Evolutionary conservation across 345 rosid species (phyloP), one percentile per base, ranked within the genome.

Genomic region (Lepidium didymum): DNA sequence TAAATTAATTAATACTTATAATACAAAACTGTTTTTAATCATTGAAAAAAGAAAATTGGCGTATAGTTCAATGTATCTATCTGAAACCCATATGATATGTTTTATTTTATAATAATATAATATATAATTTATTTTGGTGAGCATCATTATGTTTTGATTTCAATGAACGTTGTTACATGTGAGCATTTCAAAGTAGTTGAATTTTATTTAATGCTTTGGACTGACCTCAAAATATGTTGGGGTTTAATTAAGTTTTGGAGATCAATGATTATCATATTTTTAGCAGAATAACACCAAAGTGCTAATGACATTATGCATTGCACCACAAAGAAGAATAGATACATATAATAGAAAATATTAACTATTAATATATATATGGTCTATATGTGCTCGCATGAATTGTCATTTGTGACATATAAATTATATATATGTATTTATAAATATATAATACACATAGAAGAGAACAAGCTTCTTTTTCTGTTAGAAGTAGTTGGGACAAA

Each of bases 1-100:
- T 55, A 59, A 58, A 14, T 62, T 34, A 10, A 19, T 19, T 19
- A 19, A 12, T 34, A 52, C 31, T 19, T 21, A 27, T 27, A 35
- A 18, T 10, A 18, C 5, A 47, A 12, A 52, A 37, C n/a, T 61
- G 41, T 31, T 56, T 29, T 13, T 38, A 73, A 56, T 73, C 44
- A 65, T 58, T 56, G 64, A 49, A 25, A 7, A 46, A 23, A 23
- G 21, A 31, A 37, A 56, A 56, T 38, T 2, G 27, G 65, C 37
- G 34, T 57, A 25, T 33, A 8, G 72, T 73, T 65, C 77, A 57
- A 57, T 73, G 77, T 51, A 73, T 73, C 61, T 49, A 50, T 35
- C 31, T 61, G 46, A 42, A 34, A 49, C 55, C 38, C 77, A 73
- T 73, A 65, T 73, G 67, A 23, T 57, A 40, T 72, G 71, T 73